Evolutionary conservation across 768 basidiomycete species (phyloP).

Genomic region (Peribolospora baueri): DNA sequence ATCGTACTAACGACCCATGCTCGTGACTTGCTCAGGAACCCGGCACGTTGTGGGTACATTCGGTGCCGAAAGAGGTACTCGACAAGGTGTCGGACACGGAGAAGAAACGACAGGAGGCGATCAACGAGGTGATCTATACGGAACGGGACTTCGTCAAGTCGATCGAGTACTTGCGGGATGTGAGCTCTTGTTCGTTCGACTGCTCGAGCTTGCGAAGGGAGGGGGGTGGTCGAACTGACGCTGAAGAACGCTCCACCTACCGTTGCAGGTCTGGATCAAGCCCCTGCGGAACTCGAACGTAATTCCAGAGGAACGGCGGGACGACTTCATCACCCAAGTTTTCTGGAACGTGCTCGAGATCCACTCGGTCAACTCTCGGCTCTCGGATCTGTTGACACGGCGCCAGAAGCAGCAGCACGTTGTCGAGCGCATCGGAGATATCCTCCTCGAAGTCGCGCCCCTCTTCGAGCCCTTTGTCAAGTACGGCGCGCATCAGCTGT

Average conservation of each 20-base stretch:
- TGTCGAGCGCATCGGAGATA: constrained; percentile 74
- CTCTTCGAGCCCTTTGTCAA: constrained; percentile 78
- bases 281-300: constrained; percentile 52
- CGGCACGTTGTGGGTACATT: constrained; percentile 83
- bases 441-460: constrained; percentile 62
- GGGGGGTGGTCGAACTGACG: background rate
- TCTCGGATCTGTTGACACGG: constrained; percentile 84
- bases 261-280: constrained; percentile 56
- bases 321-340: constrained; percentile 72
- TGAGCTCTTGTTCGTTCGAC: constrained; percentile 21
- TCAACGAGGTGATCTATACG: constrained; percentile 84
- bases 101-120: constrained; percentile 89
- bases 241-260: background rate
- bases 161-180: constrained; percentile 90
- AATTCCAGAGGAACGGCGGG: constrained; percentile 48
- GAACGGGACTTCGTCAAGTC: constrained; percentile 95
- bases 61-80: constrained; percentile 78
- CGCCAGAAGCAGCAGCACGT: constrained; percentile 87
- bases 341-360: constrained; percentile 97
- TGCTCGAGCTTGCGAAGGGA: background rate
- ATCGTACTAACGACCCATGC: background rate
- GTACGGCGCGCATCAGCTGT: constrained; percentile 88
- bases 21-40: constrained; percentile 31
- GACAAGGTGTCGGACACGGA: constrained; percentile 78
- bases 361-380: constrained; percentile 61